A percentile compares a stretch with the other conserved stretches of the same genome.
Evolutionary conservation across 768 basidiomycete genomes (phyloP).

Genomic region (Auriculariales sp.): DNA sequence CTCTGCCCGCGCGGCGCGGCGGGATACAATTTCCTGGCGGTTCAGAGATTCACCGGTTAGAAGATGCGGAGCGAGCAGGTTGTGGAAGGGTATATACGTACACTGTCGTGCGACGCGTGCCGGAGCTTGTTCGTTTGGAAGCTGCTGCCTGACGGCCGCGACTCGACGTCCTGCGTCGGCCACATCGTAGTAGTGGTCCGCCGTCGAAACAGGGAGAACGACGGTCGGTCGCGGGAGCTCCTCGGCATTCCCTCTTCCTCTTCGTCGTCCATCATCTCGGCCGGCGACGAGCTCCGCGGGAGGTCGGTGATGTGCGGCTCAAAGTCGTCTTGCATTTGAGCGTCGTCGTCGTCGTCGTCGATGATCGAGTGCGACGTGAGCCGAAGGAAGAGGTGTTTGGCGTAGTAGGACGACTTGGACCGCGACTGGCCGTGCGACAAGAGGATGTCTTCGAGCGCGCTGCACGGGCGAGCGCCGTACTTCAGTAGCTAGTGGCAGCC

Average conservation of each 20-base stretch:
- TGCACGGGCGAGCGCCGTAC: too few relatives aligned
- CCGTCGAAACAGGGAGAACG: neutral
- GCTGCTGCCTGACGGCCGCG: too few relatives aligned
- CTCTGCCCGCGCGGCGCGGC: conserved; percentile 10
- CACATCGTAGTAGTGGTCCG: too few relatives aligned
- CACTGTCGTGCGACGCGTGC: too few relatives aligned
- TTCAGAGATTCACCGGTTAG: too few relatives aligned
- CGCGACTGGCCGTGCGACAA: conserved; percentile 34
- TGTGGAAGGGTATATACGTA: too few relatives aligned
- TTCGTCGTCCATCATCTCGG: conserved; percentile 9
- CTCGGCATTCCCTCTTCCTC: conserved; percentile 1
- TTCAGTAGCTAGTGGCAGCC: too few relatives aligned
- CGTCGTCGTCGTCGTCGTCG: conserved; percentile 9
- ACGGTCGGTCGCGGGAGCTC: too few relatives aligned
- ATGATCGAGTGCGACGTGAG: conserved; percentile 48
- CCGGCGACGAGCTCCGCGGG: conserved; percentile 22
- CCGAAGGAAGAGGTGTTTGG: conserved; percentile 54
- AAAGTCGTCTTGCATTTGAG: neutral
- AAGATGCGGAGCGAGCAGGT: too few relatives aligned
- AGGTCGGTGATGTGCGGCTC: conserved; percentile 12
- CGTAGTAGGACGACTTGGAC: conserved; percentile 60
- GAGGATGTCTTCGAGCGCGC: conserved; percentile 55
- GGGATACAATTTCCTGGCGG: neutral
- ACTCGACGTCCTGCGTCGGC: too few relatives aligned
- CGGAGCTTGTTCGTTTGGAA: too few relatives aligned